Base-by-base conservation (phyloP, 108 stramenopile genomes). In the Skeletonema grethae region DNA sequence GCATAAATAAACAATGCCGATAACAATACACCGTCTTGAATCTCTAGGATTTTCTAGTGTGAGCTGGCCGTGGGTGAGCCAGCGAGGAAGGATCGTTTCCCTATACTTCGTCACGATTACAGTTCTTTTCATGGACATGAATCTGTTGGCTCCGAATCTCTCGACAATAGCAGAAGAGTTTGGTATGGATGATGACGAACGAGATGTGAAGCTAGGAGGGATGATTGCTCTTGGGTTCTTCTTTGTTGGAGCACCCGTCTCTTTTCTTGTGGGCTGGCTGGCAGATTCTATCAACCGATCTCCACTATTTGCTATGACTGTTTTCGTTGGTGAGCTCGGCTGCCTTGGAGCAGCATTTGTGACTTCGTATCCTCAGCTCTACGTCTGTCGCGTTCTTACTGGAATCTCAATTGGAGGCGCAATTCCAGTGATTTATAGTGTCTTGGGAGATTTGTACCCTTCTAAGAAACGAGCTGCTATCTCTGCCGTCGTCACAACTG, bases 51-150 rank as follows among this genome's bases (percentile, higher is more conserved):
- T 43, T 15, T 43, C 41, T 43, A 4, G 50, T 53, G 18, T 53
- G 50, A 53, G n/a, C 8, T 53, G 18, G 8, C 50, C 20, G 4
- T 22, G 22, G 22, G 22, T 22, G 9, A 53, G 50, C 8, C 50
- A 53, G 34, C 22, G 43, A 75, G 16, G 16, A 57, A 63, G 82
- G 67, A 82, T 84, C 25, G 58, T 91, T 13, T 55, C 70, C 24
- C 58, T 92, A 15, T 92, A 85, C 77, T 75, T 86, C 15, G 5
- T 87, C 9, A 87, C 86, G 2, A 75, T 85, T 7, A 76, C 90
- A 34, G 67, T 96, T 31, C 67, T 96, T 28, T 92, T 85, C 82
- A 87, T 91, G 18, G 95, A 96, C 75, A 89, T 92, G 73, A 93
- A 93, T 62, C 75, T 96, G 30, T 77, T 96, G 82, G 73, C 91